Conservation (phyloP, 2,329 filamentous ascomycete species). For the Talaromyces sp. region DNA sequence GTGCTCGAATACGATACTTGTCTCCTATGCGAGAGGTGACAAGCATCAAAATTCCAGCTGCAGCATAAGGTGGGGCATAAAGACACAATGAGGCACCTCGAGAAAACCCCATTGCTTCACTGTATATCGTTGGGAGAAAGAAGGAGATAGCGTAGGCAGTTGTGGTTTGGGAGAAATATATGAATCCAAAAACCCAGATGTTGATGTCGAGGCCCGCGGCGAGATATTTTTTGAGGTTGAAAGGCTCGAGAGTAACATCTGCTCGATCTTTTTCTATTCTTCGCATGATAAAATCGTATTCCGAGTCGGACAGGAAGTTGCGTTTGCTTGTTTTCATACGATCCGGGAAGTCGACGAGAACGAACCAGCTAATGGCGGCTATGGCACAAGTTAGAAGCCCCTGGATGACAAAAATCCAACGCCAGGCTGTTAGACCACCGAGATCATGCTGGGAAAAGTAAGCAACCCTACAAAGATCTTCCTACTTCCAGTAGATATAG, state of each 20-base stretch:
- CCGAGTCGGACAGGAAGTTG: slow-evolving; percentile 55
- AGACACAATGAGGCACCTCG: slow-evolving; percentile 29
- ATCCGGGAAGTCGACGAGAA: slow-evolving; percentile 68
- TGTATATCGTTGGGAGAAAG: slow-evolving; percentile 22
- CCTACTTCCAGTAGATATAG: too few relatives aligned
- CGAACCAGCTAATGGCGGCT: slow-evolving; percentile 56
- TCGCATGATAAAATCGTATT: slow-evolving; percentile 43
- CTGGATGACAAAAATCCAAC: slow-evolving; percentile 65
- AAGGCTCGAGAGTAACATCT: slow-evolving; percentile 52
- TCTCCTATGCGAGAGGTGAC: slow-evolving; percentile 31
- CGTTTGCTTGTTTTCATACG: slow-evolving; percentile 47
- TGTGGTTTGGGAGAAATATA: slow-evolving; percentile 27
- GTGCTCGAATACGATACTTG: slow-evolving; percentile 29
- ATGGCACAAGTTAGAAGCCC: slow-evolving; percentile 57
- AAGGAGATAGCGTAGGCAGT: slow-evolving; percentile 22
- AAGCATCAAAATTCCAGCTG: slow-evolving; percentile 27
- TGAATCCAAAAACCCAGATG: slow-evolving; percentile 59
- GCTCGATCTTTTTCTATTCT: slow-evolving; percentile 60
- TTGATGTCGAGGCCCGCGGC: slow-evolving; percentile 55
- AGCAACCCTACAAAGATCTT: too few relatives aligned
- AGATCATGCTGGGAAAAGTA: slow-evolving; percentile 26
- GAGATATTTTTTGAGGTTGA: slow-evolving; percentile 54
- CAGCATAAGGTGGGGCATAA: slow-evolving; percentile 31
- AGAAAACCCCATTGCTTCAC: slow-evolving; percentile 32
- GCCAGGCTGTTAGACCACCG: slow-evolving; percentile 59